These are phyloP conservation scores for Fusarium sambucinum DNA, from an alignment of 2,329 filamentous ascomycete genomes.

Conservation along the genomic window DNA sequence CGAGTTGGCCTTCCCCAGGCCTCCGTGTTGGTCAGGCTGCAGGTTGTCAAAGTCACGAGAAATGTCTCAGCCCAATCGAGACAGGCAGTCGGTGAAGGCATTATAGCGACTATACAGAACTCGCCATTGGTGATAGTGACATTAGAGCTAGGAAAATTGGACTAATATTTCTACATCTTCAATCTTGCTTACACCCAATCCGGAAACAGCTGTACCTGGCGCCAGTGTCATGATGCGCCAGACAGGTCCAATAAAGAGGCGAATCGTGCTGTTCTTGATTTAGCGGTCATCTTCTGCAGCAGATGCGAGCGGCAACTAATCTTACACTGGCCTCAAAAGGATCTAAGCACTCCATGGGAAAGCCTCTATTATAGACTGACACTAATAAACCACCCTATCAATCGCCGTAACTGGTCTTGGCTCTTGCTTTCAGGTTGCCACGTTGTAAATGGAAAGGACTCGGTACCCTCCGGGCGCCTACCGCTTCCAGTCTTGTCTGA, in stretches of 20 bases:
- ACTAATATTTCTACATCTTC: not conserved
- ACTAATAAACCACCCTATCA: constrained; percentile 25
- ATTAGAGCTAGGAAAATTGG: constrained; percentile 3
- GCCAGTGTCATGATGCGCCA: constrained; percentile 32
- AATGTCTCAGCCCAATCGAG: constrained; percentile 2
- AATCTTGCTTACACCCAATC: constrained; percentile 11
- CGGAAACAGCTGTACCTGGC: constrained; percentile 19
- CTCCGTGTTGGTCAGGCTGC: constrained; percentile 16
- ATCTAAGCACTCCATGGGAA: constrained; percentile 13
- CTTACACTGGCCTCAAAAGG: constrained; percentile 25
- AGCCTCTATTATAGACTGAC: constrained; percentile 4
- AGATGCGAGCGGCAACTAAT: constrained; percentile 14
- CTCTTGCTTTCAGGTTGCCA: constrained; percentile 33
- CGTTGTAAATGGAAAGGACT: constrained; percentile 29
- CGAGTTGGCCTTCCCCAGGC: constrained; percentile 2
- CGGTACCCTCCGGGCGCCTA: constrained; percentile 44
- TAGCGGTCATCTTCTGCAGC: constrained; percentile 1
- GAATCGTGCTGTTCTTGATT: constrained; percentile 11
- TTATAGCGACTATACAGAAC: constrained; percentile 34
- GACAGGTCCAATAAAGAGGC: constrained; percentile 18
- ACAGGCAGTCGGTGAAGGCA: not conserved
- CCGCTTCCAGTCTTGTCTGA: constrained; percentile 1
- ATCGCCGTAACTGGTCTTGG: constrained; percentile 19
- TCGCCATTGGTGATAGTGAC: constrained; percentile 30
- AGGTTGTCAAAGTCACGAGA: constrained; percentile 34